Conservation (phyloP, 257 asterid genomes). For the Nicotiana undulata region DNA sequence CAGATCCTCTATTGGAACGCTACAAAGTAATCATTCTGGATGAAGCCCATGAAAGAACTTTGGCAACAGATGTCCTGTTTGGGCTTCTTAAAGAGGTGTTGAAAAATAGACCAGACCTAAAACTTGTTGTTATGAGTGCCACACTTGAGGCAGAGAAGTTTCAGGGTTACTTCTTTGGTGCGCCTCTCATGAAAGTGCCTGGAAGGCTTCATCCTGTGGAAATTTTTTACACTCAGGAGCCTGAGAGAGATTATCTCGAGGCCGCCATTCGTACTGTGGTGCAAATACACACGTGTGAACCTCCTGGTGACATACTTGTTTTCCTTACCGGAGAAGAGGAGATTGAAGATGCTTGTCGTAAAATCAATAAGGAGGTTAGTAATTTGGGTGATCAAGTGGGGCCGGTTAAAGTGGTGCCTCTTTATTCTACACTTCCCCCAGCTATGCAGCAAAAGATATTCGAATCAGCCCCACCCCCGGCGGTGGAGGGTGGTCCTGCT, state of each 20-base stretch:
- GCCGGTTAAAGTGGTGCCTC: constrained; percentile 76
- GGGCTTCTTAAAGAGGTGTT: constrained; percentile 93
- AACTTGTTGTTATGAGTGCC: constrained; percentile 97
- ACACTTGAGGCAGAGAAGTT: constrained; percentile 98
- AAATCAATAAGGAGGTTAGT: constrained; percentile 62
- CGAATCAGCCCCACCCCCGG: constrained; percentile 95
- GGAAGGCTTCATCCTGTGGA: constrained; percentile 97
- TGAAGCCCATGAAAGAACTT: constrained; percentile 98
- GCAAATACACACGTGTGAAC: constrained; percentile 82
- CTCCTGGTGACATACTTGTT: constrained; percentile 91
- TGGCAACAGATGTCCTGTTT: constrained; percentile 92
- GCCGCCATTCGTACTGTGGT: constrained; percentile 91
- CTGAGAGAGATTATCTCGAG: constrained; percentile 94
- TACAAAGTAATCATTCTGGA: constrained; percentile 94
- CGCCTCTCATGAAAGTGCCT: constrained; percentile 97
- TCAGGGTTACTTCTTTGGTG: constrained; percentile 76
- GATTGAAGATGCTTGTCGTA: constrained; percentile 95
- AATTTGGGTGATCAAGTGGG: constrained; percentile 91
- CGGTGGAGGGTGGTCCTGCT: constrained; percentile 75
- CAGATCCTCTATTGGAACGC: constrained; percentile 88
- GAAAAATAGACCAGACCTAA: constrained; percentile 74
- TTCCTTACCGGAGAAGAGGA: constrained; percentile 98
- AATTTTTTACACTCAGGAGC: constrained; percentile 86
- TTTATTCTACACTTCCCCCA: constrained; percentile 95
- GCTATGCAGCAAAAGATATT: constrained; percentile 98